These are phyloP conservation scores for Jacaranda copaia DNA, from an alignment of 257 asterid genomes.

Conservation along the genomic window DNA sequence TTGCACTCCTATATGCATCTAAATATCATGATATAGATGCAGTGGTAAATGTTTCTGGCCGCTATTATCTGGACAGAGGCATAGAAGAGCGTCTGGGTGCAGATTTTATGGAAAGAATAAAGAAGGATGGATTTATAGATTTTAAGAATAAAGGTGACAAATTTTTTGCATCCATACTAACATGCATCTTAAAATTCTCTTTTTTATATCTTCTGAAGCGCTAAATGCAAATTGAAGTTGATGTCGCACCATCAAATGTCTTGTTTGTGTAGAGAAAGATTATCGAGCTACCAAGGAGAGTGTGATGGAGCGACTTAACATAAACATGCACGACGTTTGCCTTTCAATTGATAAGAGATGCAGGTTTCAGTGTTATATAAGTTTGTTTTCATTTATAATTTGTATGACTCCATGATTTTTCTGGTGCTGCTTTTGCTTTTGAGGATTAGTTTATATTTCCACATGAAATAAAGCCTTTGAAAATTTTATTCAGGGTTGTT, in stretches of 20 bases:
- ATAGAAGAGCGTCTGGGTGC: conserved; percentile 48
- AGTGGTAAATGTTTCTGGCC: conserved; percentile 59
- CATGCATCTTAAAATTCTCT: background rate
- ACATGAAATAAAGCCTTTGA: too few relatives aligned
- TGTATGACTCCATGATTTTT: background rate
- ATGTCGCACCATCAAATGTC: background rate
- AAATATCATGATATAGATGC: conserved; percentile 51
- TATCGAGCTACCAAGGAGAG: conserved; percentile 57
- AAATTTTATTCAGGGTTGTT: conserved; percentile 21
- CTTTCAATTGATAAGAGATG: conserved; percentile 50
- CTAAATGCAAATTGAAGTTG: background rate
- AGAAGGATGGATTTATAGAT: conserved; percentile 46
- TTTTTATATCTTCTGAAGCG: background rate
- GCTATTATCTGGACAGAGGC: conserved; percentile 55
- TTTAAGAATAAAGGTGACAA: conserved; percentile 41
- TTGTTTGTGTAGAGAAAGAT: conserved; percentile 42
- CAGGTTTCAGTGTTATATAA: conserved; percentile 43
- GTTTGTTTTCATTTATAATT: background rate
- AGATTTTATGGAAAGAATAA: conserved; percentile 43
- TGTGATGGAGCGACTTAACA: conserved; percentile 54
- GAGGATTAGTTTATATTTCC: too few relatives aligned
- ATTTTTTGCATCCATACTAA: background rate
- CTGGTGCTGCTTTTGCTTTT: too few relatives aligned
- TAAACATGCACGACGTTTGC: conserved; percentile 60
- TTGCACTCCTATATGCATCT: conserved; percentile 60